These are phyloP conservation scores for Bipolaris gigantea DNA, from an alignment of 2,329 filamentous ascomycete species.

Conservation along the genomic window DNA sequence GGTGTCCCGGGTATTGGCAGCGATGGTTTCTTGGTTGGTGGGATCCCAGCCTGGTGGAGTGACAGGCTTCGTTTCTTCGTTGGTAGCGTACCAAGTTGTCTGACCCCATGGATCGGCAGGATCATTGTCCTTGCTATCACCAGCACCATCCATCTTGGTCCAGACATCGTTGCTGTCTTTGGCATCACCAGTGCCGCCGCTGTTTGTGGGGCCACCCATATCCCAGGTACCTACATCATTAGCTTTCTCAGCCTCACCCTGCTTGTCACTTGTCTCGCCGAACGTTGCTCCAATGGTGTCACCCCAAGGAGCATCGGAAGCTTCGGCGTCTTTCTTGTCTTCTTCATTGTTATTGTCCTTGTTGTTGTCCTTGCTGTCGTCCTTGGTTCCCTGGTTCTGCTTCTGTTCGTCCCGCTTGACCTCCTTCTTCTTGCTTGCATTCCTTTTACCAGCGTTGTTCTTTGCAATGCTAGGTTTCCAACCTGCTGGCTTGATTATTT, in stretches of 20 bases:
- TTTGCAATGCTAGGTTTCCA: conserved; percentile 16
- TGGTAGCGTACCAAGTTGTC: background rate
- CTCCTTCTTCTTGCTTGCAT: conserved; percentile 15
- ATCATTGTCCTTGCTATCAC: background rate
- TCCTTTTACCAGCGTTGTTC: conserved; percentile 19
- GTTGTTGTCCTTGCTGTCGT: conserved; percentile 9
- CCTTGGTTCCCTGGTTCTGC: conserved; percentile 14
- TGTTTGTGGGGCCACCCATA: background rate
- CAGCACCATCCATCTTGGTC: background rate
- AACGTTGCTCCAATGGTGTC: background rate
- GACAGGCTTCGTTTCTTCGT: no score
- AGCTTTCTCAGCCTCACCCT: background rate
- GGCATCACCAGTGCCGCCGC: background rate
- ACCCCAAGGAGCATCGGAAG: background rate
- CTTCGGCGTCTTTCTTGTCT: background rate
- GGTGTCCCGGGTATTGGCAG: background rate
- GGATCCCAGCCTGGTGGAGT: background rate
- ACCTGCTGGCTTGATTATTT: conserved; percentile 40
- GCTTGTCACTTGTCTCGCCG: background rate
- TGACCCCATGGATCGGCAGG: background rate
- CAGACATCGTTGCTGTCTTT: background rate
- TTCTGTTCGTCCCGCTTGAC: conserved; percentile 23
- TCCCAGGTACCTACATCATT: background rate
- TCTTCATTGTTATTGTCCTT: background rate
- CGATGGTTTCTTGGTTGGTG: background rate